Evolutionary conservation across 2,329 filamentous ascomycete species (phyloP).

Genomic region (Tolypocladium inflatum): DNA sequence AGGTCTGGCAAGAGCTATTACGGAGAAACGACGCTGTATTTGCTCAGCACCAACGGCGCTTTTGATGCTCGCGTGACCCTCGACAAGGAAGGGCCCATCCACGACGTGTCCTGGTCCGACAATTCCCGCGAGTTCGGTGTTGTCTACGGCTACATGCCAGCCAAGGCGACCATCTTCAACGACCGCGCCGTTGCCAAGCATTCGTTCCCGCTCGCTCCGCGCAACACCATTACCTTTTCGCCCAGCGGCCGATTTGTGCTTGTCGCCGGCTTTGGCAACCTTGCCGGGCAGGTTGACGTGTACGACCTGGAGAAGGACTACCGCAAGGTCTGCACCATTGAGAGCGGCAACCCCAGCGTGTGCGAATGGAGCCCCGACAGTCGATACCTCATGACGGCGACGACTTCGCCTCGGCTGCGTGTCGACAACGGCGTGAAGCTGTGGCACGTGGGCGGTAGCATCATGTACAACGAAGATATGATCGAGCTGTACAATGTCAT

Average conservation of each 20-base stretch:
- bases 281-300: slow-evolving; percentile 95
- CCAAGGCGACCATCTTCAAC: slow-evolving; percentile 98
- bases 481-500: slow-evolving; percentile 82
- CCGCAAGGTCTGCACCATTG: slow-evolving; percentile 83
- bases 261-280: slow-evolving; percentile 92
- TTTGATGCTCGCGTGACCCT: slow-evolving; percentile 88
- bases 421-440: slow-evolving; percentile 95
- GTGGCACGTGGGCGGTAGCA: slow-evolving; percentile 79
- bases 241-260: slow-evolving; percentile 87
- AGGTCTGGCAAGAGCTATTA: slow-evolving; percentile 99
- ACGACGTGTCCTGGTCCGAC: slow-evolving; percentile 97
- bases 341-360: slow-evolving; percentile 90
- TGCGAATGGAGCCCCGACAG: slow-evolving; percentile 98
- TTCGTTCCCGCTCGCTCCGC: slow-evolving; percentile 75
- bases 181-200: slow-evolving; percentile 73
- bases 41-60: slow-evolving; percentile 81
- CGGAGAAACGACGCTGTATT: slow-evolving; percentile 92
- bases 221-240: slow-evolving; percentile 93
- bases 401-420: slow-evolving; percentile 85
- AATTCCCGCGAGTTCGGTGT: slow-evolving; percentile 98
- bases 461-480: slow-evolving; percentile 97
- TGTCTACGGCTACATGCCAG: slow-evolving; percentile 97
- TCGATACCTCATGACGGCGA: slow-evolving; percentile 93
- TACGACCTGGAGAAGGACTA: slow-evolving; percentile 95
- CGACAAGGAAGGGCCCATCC: slow-evolving; percentile 95